Base-by-base conservation (phyloP, 2,329 filamentous ascomycete genomes). In the Neoascochyta sp. region DNA sequence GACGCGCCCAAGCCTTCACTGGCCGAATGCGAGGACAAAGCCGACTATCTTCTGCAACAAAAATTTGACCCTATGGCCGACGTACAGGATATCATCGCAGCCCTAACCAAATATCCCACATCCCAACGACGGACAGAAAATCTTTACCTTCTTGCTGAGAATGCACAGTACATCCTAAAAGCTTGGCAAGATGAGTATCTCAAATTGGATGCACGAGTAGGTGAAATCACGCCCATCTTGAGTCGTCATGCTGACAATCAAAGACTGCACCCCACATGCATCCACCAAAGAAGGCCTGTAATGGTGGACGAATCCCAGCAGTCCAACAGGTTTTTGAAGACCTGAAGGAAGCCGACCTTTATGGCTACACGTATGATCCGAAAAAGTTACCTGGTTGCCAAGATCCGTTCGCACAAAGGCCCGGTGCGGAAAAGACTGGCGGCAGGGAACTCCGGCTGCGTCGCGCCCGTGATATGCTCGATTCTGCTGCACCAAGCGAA, bases 171-270 rank as follows among this genome's bases (percentile, higher is more conserved):
- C 19, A 71, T 72, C 9, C 60, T 81, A 38, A 68, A 68, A 44
- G 54, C 66, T 22, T 73, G 76, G 62, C 77, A 81, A 49, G 71
- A 78, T 34, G 76, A 81, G 54, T 80, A 75, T 43, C 55, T 78
- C 14, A 62, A 63, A 30, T 62, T 79, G n/a, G 73, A 77, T 34
- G 69, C 56, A 24, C 48, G 47, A 19, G 60, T 62, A 45, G 41
- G 56, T 43, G 11, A 10, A 27, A 16, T 9, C 12, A 17, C 7
- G 12, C 8, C 9, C n/a, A 16, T 10, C 13, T 5, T 40, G 22
- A 63, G 35, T 22, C 50, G 62, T 19, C 17, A 23, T 1, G 29
- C 44, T 46, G 23, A 48, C 17, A 10, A 12, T 18, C 56, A 16
- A 23, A 72, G 43, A 75, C 74, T 25, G 66, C 69, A 9, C 64